Conservation (phyloP, 2,329 filamentous ascomycete species). For the Colletotrichum kahawae region DNA sequence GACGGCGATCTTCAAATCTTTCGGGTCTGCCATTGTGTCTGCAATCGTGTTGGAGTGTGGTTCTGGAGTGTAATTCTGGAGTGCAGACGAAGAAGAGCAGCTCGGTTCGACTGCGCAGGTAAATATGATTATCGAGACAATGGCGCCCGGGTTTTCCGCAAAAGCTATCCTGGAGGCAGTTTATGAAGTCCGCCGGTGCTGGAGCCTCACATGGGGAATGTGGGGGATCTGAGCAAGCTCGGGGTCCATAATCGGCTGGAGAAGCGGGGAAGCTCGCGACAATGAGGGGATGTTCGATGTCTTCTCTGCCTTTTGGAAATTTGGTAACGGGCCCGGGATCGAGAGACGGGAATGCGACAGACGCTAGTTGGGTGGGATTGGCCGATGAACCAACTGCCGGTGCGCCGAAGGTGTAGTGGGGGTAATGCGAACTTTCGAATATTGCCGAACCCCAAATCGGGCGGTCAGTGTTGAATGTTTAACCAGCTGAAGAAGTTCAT, state of each 20-base stretch:
- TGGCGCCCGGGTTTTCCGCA: not conserved
- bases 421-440: slow-evolving; percentile 5
- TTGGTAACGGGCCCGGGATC: slow-evolving; percentile 1
- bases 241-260: slow-evolving; percentile 11
- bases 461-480: not conserved
- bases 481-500: not conserved
- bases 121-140: not conserved
- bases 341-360: slow-evolving; percentile 2
- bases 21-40: slow-evolving; percentile 33
- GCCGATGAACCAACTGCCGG: slow-evolving; percentile 4
- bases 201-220: slow-evolving; percentile 15
- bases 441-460: slow-evolving; percentile 6
- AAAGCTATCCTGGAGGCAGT: not conserved
- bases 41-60: not conserved
- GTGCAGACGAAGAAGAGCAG: not conserved
- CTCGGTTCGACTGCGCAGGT: not conserved
- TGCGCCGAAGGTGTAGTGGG: slow-evolving; percentile 5
- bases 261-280: slow-evolving; percentile 16
- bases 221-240: slow-evolving; percentile 13
- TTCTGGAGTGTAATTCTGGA: not conserved
- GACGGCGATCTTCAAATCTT: slow-evolving; percentile 46
- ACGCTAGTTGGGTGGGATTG: not conserved
- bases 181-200: slow-evolving; percentile 7
- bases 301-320: slow-evolving; percentile 1
- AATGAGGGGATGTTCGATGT: slow-evolving; percentile 11